A percentile compares a stretch with the other conserved stretches of the same genome.
phyloP scores from a whole-genome alignment of 2,329 filamentous ascomycete species.

The Neonectria neomacrospora region DNA sequence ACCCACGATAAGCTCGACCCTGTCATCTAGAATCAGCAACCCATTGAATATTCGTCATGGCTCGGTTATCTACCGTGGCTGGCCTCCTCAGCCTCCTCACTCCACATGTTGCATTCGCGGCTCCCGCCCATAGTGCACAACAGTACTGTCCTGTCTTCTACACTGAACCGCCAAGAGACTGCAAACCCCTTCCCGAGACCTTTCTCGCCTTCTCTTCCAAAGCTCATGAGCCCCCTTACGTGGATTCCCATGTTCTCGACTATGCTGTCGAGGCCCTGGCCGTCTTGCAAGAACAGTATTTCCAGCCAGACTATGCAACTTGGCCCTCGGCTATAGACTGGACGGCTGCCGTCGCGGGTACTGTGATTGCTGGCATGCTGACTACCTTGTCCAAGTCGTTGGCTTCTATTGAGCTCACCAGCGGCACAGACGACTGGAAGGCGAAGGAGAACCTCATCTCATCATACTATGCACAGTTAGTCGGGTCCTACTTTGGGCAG shows the following conservation, averaged over 20 bases:
- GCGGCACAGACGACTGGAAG: constrained; percentile 54
- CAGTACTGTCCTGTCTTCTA: constrained; percentile 42
- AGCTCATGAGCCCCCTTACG: constrained; percentile 7
- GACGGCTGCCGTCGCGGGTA: constrained; percentile 88
- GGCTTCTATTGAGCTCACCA: constrained; percentile 48
- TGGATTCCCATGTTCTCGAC: constrained; percentile 51
- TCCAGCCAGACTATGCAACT: constrained; percentile 78
- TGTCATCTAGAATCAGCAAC: background rate
- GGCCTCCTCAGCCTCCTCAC: constrained; percentile 24
- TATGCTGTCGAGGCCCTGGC: constrained; percentile 72
- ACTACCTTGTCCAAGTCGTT: constrained; percentile 75
- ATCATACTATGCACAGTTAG: constrained; percentile 80
- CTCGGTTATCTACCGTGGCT: constrained; percentile 26
- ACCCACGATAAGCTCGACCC: background rate
- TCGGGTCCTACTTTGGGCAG: constrained; percentile 88
- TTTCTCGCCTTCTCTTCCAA: constrained; percentile 37
- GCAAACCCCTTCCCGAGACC: constrained; percentile 35
- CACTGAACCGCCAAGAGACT: constrained; percentile 28
- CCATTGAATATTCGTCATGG: constrained; percentile 22
- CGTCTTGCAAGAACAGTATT: constrained; percentile 82
- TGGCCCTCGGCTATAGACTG: constrained; percentile 93
- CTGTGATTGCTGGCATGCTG: constrained; percentile 79
- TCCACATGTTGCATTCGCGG: constrained; percentile 25
- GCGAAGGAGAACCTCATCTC: constrained; percentile 83
- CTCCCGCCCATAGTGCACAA: constrained; percentile 22